Evolutionary conservation across 164 flowering plant genomes (phyloP).

Genomic region (Chimonanthus salicifolius): DNA sequence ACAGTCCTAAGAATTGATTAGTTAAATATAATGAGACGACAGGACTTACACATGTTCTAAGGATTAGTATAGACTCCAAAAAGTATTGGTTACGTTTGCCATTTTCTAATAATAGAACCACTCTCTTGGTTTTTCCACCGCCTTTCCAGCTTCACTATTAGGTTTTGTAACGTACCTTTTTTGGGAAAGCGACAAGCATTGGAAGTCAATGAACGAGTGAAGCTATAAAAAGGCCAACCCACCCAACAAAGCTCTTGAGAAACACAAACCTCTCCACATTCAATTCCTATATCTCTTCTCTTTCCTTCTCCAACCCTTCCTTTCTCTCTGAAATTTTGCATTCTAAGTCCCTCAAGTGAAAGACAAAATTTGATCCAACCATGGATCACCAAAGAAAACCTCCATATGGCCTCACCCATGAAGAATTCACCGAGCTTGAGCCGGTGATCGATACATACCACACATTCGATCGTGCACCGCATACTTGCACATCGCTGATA

Average conservation of each 20-base stretch:
- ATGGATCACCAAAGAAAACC: background rate
- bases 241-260: background rate
- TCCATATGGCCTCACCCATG: conserved; percentile 37
- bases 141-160: background rate
- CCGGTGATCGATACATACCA: conserved; percentile 42
- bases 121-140: no score
- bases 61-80: no score
- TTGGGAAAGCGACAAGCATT: no score
- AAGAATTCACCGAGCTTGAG: conserved; percentile 40
- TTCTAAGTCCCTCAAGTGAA: background rate
- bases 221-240: background rate
- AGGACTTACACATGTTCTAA: no score
- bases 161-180: no score
- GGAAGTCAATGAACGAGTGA: no score
- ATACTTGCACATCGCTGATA: conserved; percentile 57
- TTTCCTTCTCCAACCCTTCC: background rate
- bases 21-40: no score
- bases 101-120: no score
- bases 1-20: no score
- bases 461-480: conserved; percentile 25
- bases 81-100: no score
- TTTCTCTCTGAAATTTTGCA: background rate
- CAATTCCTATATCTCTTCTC: background rate
- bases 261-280: background rate
- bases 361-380: background rate